Conservation (phyloP, 2,329 filamentous ascomycete species). For the Purpureocillium takamizusanense region DNA sequence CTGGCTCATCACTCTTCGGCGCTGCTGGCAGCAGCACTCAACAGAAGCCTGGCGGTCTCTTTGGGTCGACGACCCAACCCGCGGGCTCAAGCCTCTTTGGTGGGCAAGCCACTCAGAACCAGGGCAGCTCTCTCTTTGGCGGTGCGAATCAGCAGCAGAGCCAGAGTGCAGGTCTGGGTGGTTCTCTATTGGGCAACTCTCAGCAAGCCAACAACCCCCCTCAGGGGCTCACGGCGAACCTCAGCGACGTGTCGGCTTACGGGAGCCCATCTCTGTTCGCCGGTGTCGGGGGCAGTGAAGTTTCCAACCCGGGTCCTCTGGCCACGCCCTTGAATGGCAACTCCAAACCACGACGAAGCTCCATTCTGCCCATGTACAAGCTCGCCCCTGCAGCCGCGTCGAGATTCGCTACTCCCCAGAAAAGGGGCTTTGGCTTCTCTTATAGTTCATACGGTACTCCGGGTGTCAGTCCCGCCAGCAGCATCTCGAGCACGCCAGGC, state of each 20-base stretch:
- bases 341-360: slow-evolving; percentile 65
- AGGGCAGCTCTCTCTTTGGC: slow-evolving; percentile 36
- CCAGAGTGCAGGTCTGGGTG: slow-evolving; percentile 31
- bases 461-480: slow-evolving; percentile 56
- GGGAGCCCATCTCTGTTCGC: slow-evolving; percentile 82
- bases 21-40: slow-evolving; percentile 19
- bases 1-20: slow-evolving; percentile 43
- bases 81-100: slow-evolving; percentile 47
- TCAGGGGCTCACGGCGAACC: slow-evolving; percentile 65
- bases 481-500: slow-evolving; percentile 57
- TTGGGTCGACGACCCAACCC: slow-evolving; percentile 37
- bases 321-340: slow-evolving; percentile 79
- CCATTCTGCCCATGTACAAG: slow-evolving; percentile 79
- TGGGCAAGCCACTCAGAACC: slow-evolving; percentile 33
- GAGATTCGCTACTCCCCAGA: slow-evolving; percentile 74
- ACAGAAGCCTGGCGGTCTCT: slow-evolving; percentile 38
- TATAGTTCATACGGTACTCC: slow-evolving; percentile 90
- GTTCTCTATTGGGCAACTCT: slow-evolving; percentile 51
- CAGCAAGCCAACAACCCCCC: slow-evolving; percentile 41
- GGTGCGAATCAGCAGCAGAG: slow-evolving; percentile 39
- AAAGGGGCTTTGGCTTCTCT: slow-evolving; percentile 81
- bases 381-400: slow-evolving; percentile 73
- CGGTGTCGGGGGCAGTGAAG: slow-evolving; percentile 54
- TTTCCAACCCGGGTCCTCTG: slow-evolving; percentile 72
- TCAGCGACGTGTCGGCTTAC: slow-evolving; percentile 80